Evolutionary conservation across 148 eudicot species (phyloP).

Genomic region (Beta vulgaris): DNA sequence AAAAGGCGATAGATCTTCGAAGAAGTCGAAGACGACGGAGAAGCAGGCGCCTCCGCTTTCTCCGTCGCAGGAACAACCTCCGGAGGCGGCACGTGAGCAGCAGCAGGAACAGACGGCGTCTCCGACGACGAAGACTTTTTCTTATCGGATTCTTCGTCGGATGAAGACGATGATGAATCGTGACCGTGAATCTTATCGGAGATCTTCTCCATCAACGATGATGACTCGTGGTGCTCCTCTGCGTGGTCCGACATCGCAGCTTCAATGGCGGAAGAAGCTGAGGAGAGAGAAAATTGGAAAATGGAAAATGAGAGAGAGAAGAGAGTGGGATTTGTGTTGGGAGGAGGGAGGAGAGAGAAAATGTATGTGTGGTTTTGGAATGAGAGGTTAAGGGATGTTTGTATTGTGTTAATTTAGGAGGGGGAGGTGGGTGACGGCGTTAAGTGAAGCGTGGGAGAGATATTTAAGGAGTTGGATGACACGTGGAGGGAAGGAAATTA

Average conservation of each 20-base stretch:
- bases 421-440: neutral
- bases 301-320: conserved; percentile 1
- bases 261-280: neutral
- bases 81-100: conserved; percentile 32
- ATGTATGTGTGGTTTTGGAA: too few species aligned
- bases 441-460: conserved; percentile 8
- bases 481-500: conserved; percentile 18
- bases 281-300: neutral
- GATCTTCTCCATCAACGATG: conserved; percentile 64
- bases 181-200: conserved; percentile 40
- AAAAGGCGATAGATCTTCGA: conserved; percentile 67
- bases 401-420: too few species aligned
- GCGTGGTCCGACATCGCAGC: conserved; percentile 47
- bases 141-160: conserved; percentile 45
- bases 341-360: neutral
- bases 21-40: conserved; percentile 27
- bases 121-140: conserved; percentile 13
- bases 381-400: too few species aligned
- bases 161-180: conserved; percentile 45
- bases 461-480: conserved; percentile 19
- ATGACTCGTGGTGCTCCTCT: conserved; percentile 45
- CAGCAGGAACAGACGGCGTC: conserved; percentile 9
- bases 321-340: too few species aligned
- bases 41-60: neutral
- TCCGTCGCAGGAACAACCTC: conserved; percentile 30